phyloP scores from a whole-genome alignment of 331 rosid species.

The Phaseolus coccineus region DNA sequence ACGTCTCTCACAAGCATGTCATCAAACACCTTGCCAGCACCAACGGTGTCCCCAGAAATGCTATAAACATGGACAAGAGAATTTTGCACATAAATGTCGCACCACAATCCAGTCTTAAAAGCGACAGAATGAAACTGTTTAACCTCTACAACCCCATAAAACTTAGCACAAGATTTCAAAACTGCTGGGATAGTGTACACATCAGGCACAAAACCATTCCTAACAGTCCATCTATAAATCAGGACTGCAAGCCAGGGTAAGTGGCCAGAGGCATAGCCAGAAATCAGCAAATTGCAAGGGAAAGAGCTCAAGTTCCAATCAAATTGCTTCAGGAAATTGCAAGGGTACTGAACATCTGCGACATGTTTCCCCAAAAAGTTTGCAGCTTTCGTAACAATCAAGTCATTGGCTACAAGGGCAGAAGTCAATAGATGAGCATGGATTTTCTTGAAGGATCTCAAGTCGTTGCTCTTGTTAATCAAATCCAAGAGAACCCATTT shows the following conservation, averaged over 20 bases:
- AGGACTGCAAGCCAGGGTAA: conserved; percentile 54
- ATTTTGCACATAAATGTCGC: conserved; percentile 72
- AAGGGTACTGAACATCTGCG: conserved; percentile 58
- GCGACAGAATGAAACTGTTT: conserved; percentile 66
- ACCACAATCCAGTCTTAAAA: conserved; percentile 58
- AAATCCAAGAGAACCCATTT: conserved; percentile 69
- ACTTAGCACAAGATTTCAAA: conserved; percentile 81
- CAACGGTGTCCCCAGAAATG: conserved; percentile 58
- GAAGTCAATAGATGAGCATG: conserved; percentile 65
- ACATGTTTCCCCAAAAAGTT: conserved; percentile 62
- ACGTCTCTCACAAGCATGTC: conserved; percentile 81
- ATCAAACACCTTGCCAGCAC: conserved; percentile 70
- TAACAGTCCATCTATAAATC: conserved; percentile 57
- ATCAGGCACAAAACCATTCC: conserved; percentile 80
- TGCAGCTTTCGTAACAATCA: conserved; percentile 58
- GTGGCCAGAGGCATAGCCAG: conserved; percentile 60
- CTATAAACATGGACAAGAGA: conserved; percentile 63
- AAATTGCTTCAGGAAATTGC: conserved; percentile 70
- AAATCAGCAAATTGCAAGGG: conserved; percentile 66
- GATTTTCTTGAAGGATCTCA: conserved; percentile 63
- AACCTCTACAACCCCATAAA: conserved; percentile 63
- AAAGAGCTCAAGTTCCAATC: conserved; percentile 68
- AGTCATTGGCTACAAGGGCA: conserved; percentile 57
- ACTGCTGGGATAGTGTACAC: conserved; percentile 69
- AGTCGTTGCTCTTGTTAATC: conserved; percentile 58